These are phyloP conservation scores for Aspergillus intermedius DNA, from an alignment of 2,329 filamentous ascomycete species.

Conservation along the genomic window DNA sequence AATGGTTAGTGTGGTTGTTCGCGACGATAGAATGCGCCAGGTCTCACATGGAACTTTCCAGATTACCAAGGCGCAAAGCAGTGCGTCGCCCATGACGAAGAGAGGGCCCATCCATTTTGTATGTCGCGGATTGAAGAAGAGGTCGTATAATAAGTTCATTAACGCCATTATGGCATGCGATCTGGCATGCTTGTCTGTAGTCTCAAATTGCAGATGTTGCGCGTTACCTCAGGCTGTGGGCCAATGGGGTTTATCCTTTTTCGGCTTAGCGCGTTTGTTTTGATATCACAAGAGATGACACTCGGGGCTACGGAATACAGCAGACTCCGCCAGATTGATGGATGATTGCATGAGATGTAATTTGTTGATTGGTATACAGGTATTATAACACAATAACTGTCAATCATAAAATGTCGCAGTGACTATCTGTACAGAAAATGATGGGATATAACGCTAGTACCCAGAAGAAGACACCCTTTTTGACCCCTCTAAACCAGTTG, in stretches of 20 bases:
- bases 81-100: constrained; percentile 63
- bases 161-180: constrained; percentile 25
- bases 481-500: neutral
- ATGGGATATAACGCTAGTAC: neutral
- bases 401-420: neutral
- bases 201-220: constrained; percentile 2
- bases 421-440: neutral
- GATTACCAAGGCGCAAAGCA: constrained; percentile 67
- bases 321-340: neutral
- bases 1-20: neutral
- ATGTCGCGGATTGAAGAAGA: constrained; percentile 51
- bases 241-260: constrained; percentile 15
- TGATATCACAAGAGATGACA: neutral
- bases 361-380: neutral
- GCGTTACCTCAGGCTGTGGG: constrained; percentile 9
- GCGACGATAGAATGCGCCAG: neutral
- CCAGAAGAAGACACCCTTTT: neutral
- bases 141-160: constrained; percentile 24
- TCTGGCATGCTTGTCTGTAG: neutral
- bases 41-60: constrained; percentile 74
- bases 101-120: constrained; percentile 59
- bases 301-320: neutral
- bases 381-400: neutral
- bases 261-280: constrained; percentile 11
- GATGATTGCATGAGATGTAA: neutral